Percentiles rank a stretch among this genome's conserved stretches.
phyloP scores from a whole-genome alignment of 495 filamentous ascomycete species.

The Friedmanniomyces simplex region DNA sequence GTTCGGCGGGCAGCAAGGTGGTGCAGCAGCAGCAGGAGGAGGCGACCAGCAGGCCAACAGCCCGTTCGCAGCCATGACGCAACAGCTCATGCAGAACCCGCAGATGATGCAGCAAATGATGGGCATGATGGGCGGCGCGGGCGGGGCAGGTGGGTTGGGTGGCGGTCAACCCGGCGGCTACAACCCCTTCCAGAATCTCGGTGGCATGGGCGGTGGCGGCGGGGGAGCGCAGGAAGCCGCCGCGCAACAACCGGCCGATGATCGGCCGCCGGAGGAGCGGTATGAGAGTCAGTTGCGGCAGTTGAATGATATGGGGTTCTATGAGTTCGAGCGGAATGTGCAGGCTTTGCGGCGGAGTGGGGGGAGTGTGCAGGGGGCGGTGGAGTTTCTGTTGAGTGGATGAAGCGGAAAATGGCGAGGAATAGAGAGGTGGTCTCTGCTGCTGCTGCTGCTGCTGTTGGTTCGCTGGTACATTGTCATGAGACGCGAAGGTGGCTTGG shows the following conservation, averaged over 20 bases:
- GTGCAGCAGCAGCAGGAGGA: conserved; percentile 22
- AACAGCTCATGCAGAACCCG: conserved; percentile 34
- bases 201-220: conserved; percentile 10
- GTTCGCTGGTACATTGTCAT: too few species aligned
- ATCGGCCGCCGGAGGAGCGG: conserved; percentile 80
- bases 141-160: conserved; percentile 10
- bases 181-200: conserved; percentile 14
- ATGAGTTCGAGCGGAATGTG: conserved; percentile 89
- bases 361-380: conserved; percentile 89
- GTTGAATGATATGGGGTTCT: conserved; percentile 98
- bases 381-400: conserved; percentile 57
- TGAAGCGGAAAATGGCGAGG: too few species aligned
- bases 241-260: conserved; percentile 58
- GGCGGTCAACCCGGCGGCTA: conserved; percentile 28
- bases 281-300: conserved; percentile 86
- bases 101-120: conserved; percentile 34
- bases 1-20: conserved; percentile 35
- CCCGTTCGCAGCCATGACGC: conserved; percentile 35
- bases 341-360: conserved; percentile 78
- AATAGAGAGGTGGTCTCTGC: too few species aligned
- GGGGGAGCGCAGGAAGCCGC: conserved; percentile 31
- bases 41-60: conserved; percentile 15
- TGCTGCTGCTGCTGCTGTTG: too few species aligned
- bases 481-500: too few species aligned
- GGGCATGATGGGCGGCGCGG: conserved; percentile 37